Evolutionary conservation across 768 basidiomycete species (phyloP), one percentile per base, ranked within the genome.

Genomic region (Kwoniella sp.): DNA sequence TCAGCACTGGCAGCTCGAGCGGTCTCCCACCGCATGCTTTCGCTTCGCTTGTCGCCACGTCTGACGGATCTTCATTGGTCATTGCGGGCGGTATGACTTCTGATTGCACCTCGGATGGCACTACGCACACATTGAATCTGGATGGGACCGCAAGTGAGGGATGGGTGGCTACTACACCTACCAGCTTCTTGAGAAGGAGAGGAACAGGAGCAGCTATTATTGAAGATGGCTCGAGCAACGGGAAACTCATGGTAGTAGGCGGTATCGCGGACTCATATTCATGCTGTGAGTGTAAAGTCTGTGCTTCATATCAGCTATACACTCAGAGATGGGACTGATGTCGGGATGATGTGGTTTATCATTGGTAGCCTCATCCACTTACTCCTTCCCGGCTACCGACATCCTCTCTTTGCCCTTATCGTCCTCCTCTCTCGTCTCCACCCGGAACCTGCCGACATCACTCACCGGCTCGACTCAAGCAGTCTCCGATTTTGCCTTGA

Each of bases 11-110:
- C 7, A 59, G 73, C 3, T 73, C 65, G 17, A 28, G 54, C 28
- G 64, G 63, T 45, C 70, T 81, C 1, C 76, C 79, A 2, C 76
- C 79, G 4, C 78, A 79, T 48, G 78, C 79, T 4, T 81, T 75
- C 58, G 78, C 73, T 13, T 66, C 74, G 1, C 55, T 67, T n/a
- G 57, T 68, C 8, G 47, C 75, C 7, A 65, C 71, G 9, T 48
- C 66, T 5, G 63, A 76, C n/a, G 66, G 56, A 1, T 63, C 55
- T 28, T 68, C 65, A 2, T 34, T 78, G 34, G 66, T 76, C 55
- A 68, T 72, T 20, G 34, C 75, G n/a, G 77, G 77, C n/a, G 79
- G 79, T n/a, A 68, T 78, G 72, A 81, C 79, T 12, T 69, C 73
- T 2, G 59, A 61, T 17, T 81, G 79, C 57, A 20, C 52, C 5